A percentile compares a stretch with the other conserved stretches of the same genome.
These are phyloP conservation scores for Rhodotorula paludigena DNA, from an alignment of 768 basidiomycete genomes.

Conservation along the genomic window DNA sequence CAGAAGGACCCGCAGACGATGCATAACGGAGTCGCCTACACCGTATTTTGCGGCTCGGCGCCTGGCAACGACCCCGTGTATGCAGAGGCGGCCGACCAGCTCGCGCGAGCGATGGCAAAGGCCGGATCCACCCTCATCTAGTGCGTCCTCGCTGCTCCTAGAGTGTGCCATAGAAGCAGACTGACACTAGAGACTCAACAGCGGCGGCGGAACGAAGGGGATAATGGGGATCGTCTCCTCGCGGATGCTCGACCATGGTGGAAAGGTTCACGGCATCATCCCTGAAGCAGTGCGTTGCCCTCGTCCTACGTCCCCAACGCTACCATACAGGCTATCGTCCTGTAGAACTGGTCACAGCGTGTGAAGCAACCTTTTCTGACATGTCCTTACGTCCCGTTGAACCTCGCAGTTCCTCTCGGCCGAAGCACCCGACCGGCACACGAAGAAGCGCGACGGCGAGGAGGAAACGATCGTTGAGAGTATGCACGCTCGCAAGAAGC, in stretches of 20 bases:
- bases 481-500: conserved; percentile 83
- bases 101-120: conserved; percentile 47
- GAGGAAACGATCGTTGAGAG: conserved; percentile 3
- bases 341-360: too few relatives aligned
- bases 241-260: conserved; percentile 42
- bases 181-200: too few relatives aligned
- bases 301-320: too few relatives aligned
- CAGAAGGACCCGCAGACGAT: too few relatives aligned
- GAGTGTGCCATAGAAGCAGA: too few relatives aligned
- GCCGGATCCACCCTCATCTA: conserved; percentile 45
- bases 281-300: conserved; percentile 43
- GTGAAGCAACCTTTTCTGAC: too few relatives aligned
- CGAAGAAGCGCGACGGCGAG: neutral
- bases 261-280: conserved; percentile 49
- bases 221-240: conserved; percentile 42
- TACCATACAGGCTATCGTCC: too few relatives aligned
- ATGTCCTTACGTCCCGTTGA: neutral
- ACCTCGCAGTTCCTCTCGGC: conserved; percentile 8
- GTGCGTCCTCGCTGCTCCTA: neutral
- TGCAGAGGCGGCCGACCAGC: conserved; percentile 57
- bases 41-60: conserved; percentile 77
- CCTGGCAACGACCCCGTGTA: conserved; percentile 61
- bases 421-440: conserved; percentile 19
- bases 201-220: conserved; percentile 39
- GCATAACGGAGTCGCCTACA: conserved; percentile 1